A percentile compares a stretch with the other conserved stretches of the same genome.
phyloP scores from a whole-genome alignment of 2,329 filamentous ascomycete species.

The Exophiala dermatitidis region DNA sequence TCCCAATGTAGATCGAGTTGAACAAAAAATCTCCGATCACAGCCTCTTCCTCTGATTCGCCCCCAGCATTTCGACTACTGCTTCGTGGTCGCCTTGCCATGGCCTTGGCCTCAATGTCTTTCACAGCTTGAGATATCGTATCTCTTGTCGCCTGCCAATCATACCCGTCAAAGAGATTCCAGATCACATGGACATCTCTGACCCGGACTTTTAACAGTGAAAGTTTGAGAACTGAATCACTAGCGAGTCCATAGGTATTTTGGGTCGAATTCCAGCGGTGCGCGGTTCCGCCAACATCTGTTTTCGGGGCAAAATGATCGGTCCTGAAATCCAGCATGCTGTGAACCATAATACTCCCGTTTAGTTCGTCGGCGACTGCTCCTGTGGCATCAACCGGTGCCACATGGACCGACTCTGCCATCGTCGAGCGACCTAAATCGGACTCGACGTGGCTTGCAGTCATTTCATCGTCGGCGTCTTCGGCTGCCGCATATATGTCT shows the following conservation, averaged over 20 bases:
- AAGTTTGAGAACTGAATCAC: slow-evolving; percentile 52
- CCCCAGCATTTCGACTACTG: slow-evolving; percentile 49
- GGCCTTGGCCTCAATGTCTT: slow-evolving; percentile 76
- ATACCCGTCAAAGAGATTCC: slow-evolving; percentile 96
- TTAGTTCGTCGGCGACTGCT: slow-evolving; percentile 35
- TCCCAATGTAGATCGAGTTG: slow-evolving; percentile 96
- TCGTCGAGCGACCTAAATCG: slow-evolving; percentile 32
- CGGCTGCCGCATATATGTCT: slow-evolving; percentile 31
- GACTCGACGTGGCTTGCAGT: slow-evolving; percentile 31
- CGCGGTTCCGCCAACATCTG: slow-evolving; percentile 57
- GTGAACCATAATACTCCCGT: slow-evolving; percentile 28
- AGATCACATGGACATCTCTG: slow-evolving; percentile 85
- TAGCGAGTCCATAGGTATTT: slow-evolving; percentile 64
- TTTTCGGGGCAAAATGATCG: slow-evolving; percentile 63
- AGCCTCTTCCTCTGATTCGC: slow-evolving; percentile 65
- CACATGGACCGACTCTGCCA: slow-evolving; percentile 30
- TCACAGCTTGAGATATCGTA: slow-evolving; percentile 77
- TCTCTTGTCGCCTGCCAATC: slow-evolving; percentile 88
- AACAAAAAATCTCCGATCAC: slow-evolving; percentile 93
- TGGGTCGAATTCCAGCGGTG: slow-evolving; percentile 73
- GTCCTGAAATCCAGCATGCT: slow-evolving; percentile 62
- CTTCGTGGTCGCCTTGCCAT: slow-evolving; percentile 61
- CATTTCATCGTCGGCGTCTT: slow-evolving; percentile 35
- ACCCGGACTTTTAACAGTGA: slow-evolving; percentile 72
- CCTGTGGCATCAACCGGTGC: slow-evolving; percentile 50